Conservation (phyloP, 1,284 basidiomycete species). For the Ceratorhiza oryzae-sativae region DNA sequence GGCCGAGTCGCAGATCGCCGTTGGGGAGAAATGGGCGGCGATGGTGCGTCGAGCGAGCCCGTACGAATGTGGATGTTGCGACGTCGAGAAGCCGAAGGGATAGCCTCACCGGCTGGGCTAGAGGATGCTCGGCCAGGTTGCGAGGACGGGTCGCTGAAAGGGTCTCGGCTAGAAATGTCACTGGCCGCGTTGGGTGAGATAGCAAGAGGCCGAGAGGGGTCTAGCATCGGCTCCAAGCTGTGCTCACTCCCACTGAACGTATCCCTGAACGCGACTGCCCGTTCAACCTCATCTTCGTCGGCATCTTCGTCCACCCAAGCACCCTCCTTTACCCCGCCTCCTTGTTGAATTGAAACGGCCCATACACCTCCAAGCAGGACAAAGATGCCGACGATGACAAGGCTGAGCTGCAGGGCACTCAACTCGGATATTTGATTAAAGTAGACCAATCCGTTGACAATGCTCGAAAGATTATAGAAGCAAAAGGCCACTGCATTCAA, state of each 20-base stretch:
- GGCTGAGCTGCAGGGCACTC: conserved; percentile 67
- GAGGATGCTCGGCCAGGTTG: background rate
- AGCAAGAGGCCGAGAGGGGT: conserved; percentile 23
- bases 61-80: conserved; percentile 35
- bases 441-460: conserved; percentile 87
- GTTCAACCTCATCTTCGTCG: conserved; percentile 47
- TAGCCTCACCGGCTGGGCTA: background rate
- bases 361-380: conserved; percentile 89
- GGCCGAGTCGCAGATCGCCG: conserved; percentile 29
- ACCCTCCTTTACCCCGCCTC: conserved; percentile 49
- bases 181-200: conserved; percentile 18
- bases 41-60: conserved; percentile 32
- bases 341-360: conserved; percentile 78
- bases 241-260: conserved; percentile 46
- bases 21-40: conserved; percentile 32
- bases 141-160: conserved; percentile 5
- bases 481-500: conserved; percentile 81
- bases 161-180: conserved; percentile 2
- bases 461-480: conserved; percentile 93
- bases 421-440: conserved; percentile 88
- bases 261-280: conserved; percentile 13
- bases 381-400: conserved; percentile 82
- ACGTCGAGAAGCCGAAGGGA: conserved; percentile 12
- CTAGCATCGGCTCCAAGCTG: conserved; percentile 50
- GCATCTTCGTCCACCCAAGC: conserved; percentile 45